Percentiles rank a stretch among this genome's conserved stretches.
These are phyloP conservation scores for Mycogone perniciosa DNA, from an alignment of 2,329 filamentous ascomycete genomes.

Conservation along the genomic window DNA sequence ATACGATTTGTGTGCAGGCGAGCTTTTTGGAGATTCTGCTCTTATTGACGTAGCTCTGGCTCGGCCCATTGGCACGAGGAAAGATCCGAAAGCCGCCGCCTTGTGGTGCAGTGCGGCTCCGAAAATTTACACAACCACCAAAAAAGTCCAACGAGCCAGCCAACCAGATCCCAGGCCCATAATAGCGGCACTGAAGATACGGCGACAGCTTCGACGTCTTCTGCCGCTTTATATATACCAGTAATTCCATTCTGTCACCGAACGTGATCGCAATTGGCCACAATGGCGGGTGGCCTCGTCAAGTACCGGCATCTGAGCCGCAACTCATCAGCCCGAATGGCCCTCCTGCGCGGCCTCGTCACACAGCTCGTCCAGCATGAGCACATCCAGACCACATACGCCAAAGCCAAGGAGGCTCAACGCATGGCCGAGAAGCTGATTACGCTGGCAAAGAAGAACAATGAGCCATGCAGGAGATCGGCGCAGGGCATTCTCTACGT, in stretches of 20 bases:
- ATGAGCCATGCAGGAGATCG: slow-evolving; percentile 66
- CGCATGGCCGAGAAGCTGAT: slow-evolving; percentile 89
- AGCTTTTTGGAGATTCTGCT: neutral
- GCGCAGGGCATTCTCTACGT: slow-evolving; percentile 85
- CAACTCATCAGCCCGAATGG: slow-evolving; percentile 79
- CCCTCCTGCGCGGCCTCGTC: slow-evolving; percentile 90
- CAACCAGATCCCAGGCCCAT: slow-evolving; percentile 12
- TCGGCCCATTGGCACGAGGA: slow-evolving; percentile 19
- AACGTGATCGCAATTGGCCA: neutral
- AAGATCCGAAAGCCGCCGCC: slow-evolving; percentile 19
- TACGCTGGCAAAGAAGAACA: slow-evolving; percentile 88
- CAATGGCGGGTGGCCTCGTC: slow-evolving; percentile 78
- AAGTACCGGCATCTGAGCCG: slow-evolving; percentile 89
- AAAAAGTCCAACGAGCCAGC: slow-evolving; percentile 16
- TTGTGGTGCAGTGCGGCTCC: neutral
- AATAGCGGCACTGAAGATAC: neutral
- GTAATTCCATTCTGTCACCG: neutral
- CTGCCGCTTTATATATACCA: too few species aligned
- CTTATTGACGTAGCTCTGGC: slow-evolving; percentile 18
- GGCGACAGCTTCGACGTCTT: neutral
- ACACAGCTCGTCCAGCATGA: slow-evolving; percentile 92
- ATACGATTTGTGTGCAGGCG: neutral
- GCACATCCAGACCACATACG: slow-evolving; percentile 89
- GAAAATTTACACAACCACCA: slow-evolving; percentile 28
- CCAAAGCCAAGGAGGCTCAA: slow-evolving; percentile 96